These are phyloP conservation scores for Ustulina deusta DNA, from an alignment of 2,329 filamentous ascomycete species.

Conservation along the genomic window DNA sequence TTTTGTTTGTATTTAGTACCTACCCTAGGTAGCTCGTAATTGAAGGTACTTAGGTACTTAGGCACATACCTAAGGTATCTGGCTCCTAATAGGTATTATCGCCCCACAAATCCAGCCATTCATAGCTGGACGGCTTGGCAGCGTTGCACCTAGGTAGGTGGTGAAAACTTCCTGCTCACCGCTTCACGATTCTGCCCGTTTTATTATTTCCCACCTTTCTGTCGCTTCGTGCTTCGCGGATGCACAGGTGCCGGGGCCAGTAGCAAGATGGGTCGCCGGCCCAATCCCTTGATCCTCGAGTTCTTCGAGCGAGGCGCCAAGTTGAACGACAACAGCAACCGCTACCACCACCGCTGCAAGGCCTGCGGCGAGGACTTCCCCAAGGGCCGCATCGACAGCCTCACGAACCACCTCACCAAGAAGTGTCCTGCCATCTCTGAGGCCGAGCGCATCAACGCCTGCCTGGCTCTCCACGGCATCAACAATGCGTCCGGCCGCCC, in stretches of 20 bases:
- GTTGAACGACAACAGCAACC: slow-evolving; percentile 88
- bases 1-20: too few species aligned
- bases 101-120: background rate
- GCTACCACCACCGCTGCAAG: slow-evolving; percentile 92
- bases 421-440: slow-evolving; percentile 84
- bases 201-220: slow-evolving; percentile 44
- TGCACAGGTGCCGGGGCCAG: slow-evolving; percentile 35
- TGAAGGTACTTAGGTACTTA: background rate
- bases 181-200: slow-evolving; percentile 50
- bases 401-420: slow-evolving; percentile 85
- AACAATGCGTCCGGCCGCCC: slow-evolving; percentile 55
- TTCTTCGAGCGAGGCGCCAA: slow-evolving; percentile 91
- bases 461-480: slow-evolving; percentile 78
- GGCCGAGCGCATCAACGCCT: slow-evolving; percentile 79
- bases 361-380: slow-evolving; percentile 89
- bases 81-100: too few species aligned
- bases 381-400: slow-evolving; percentile 86
- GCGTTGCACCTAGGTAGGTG: slow-evolving; percentile 28
- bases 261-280: slow-evolving; percentile 79
- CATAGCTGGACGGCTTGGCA: background rate
- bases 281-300: slow-evolving; percentile 85
- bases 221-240: slow-evolving; percentile 16
- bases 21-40: too few species aligned
- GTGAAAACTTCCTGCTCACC: slow-evolving; percentile 48
- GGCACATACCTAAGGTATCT: background rate